Percentiles rank a stretch among this genome's conserved stretches.
These are phyloP conservation scores for Xylaria sp. DNA, from an alignment of 2,329 filamentous ascomycete genomes.

Conservation along the genomic window DNA sequence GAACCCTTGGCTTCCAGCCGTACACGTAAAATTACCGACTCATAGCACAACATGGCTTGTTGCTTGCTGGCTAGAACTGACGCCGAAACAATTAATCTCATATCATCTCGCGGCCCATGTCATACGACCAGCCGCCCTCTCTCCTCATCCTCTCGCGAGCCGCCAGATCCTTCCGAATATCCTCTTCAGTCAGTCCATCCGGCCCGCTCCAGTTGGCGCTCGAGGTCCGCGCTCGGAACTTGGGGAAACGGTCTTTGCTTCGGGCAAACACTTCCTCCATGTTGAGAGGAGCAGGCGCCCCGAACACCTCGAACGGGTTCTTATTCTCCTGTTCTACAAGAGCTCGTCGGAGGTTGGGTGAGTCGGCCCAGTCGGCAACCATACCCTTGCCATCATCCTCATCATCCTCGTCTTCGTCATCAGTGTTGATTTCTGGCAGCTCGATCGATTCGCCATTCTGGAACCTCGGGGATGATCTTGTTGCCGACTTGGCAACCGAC, in stretches of 20 bases:
- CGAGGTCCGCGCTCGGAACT: constrained; percentile 89
- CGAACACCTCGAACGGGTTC: constrained; percentile 88
- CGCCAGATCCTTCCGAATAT: constrained; percentile 76
- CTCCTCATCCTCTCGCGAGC: constrained; percentile 74
- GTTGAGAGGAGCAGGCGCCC: constrained; percentile 84
- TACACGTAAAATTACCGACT: background rate
- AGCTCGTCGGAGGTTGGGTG: constrained; percentile 80
- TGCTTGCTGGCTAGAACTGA: constrained; percentile 14
- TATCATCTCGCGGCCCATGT: constrained; percentile 51
- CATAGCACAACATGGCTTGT: background rate
- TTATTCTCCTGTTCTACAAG: constrained; percentile 85
- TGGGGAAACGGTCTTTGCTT: constrained; percentile 84
- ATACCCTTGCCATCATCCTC: constrained; percentile 72
- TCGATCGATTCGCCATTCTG: constrained; percentile 90
- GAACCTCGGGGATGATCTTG: constrained; percentile 83
- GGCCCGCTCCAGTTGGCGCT: constrained; percentile 93
- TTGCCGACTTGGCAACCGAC: constrained; percentile 68
- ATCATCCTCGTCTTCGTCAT: constrained; percentile 85
- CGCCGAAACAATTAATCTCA: constrained; percentile 27
- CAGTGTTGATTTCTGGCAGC: constrained; percentile 93
- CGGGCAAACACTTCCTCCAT: constrained; percentile 98
- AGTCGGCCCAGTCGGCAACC: constrained; percentile 87
- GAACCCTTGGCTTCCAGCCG: constrained; percentile 2
- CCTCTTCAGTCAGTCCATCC: constrained; percentile 79
- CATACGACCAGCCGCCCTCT: constrained; percentile 78